Percentiles rank a stretch among this genome's conserved stretches.
These are phyloP conservation scores for Amylocystis lapponica DNA, from an alignment of 768 basidiomycete genomes.

Conservation along the genomic window DNA sequence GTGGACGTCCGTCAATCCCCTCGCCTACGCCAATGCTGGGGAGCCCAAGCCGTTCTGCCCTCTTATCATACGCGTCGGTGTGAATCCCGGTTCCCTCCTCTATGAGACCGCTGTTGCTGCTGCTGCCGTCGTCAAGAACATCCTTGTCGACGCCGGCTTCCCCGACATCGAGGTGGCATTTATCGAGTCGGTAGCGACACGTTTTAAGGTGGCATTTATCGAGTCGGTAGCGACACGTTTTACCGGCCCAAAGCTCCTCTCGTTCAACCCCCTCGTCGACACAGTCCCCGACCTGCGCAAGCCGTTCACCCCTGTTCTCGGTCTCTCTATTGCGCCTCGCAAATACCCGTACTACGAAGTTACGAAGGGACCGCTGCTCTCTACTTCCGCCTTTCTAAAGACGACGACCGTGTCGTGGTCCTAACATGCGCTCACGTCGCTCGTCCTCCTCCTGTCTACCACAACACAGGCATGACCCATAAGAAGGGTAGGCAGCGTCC, in stretches of 20 bases:
- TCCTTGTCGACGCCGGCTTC: conserved; percentile 1
- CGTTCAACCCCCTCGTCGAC: not conserved
- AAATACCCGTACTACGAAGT: not conserved
- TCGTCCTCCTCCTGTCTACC: conserved; percentile 23
- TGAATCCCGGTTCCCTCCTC: conserved; percentile 1
- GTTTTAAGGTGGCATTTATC: no score
- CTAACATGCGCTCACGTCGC: conserved; percentile 29
- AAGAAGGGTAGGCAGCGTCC: conserved; percentile 1
- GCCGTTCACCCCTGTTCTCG: conserved; percentile 31
- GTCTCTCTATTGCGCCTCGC: conserved; percentile 23
- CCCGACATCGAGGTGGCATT: conserved; percentile 6
- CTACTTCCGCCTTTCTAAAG: conserved; percentile 23
- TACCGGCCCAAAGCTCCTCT: conserved; percentile 1
- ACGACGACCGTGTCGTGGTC: conserved; percentile 23
- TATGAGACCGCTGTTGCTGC: not conserved
- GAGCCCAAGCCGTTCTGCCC: conserved; percentile 2
- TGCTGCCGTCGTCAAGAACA: conserved; percentile 1
- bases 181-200: conserved; percentile 1
- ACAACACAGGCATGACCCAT: conserved; percentile 15
- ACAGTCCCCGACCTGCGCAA: conserved; percentile 8
- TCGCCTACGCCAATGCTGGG: conserved; percentile 14
- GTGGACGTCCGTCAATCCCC: conserved; percentile 21
- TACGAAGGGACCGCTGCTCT: conserved; percentile 24
- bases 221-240: not conserved
- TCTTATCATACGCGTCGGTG: conserved; percentile 4